Conservation (phyloP, 1,284 basidiomycete species). For the Coriolopsis trogii region DNA sequence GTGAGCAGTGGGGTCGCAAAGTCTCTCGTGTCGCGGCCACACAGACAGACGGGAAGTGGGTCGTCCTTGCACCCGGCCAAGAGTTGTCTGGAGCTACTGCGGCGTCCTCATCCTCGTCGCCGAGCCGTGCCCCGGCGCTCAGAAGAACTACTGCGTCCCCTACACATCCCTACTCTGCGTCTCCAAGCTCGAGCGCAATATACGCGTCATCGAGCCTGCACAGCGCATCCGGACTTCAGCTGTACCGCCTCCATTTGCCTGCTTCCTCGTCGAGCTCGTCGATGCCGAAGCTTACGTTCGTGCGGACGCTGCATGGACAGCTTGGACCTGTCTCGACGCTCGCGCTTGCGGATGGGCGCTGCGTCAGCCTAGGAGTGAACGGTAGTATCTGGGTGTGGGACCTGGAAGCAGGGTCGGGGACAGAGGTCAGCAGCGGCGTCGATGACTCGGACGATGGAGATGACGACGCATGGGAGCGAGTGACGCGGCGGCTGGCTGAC, state of each 20-base stretch:
- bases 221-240: slow-evolving; percentile 61
- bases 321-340: slow-evolving; percentile 65
- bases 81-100: background rate
- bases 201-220: slow-evolving; percentile 40
- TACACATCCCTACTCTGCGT: slow-evolving; percentile 21
- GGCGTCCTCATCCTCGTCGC: slow-evolving; percentile 16
- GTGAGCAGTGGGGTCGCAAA: slow-evolving; percentile 77
- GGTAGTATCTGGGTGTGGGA: slow-evolving; percentile 85
- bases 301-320: slow-evolving; percentile 70
- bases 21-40: slow-evolving; percentile 65
- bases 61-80: slow-evolving; percentile 70
- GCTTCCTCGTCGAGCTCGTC: slow-evolving; percentile 46
- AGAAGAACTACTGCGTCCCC: background rate
- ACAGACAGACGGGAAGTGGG: slow-evolving; percentile 83
- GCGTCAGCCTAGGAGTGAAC: slow-evolving; percentile 69
- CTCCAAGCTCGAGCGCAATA: slow-evolving; percentile 29
- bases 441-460: slow-evolving; percentile 7
- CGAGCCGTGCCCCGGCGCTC: too few species aligned
- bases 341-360: slow-evolving; percentile 76
- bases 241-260: slow-evolving; percentile 73
- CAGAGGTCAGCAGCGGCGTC: slow-evolving; percentile 46
- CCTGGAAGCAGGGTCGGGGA: slow-evolving; percentile 66
- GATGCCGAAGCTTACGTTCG: slow-evolving; percentile 66
- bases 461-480: slow-evolving; percentile 9
- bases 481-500: slow-evolving; percentile 7